A percentile compares a stretch with the other conserved stretches of the same genome.
phyloP scores from a whole-genome alignment of 306 rosid species.

The Ceratonia siliqua region DNA sequence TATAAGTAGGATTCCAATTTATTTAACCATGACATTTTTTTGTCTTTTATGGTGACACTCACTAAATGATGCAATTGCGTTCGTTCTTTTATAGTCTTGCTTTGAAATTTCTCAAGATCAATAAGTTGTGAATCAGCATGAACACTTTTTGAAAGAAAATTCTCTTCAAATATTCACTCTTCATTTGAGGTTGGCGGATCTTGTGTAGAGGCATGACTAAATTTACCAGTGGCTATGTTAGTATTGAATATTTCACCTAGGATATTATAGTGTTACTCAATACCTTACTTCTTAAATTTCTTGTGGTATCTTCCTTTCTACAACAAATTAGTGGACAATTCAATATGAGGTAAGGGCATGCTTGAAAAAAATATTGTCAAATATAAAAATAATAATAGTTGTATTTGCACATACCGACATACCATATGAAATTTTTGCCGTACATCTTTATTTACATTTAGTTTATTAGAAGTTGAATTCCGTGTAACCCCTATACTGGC shows the following conservation, averaged over 20 bases:
- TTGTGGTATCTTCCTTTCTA: neutral
- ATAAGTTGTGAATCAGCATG: neutral
- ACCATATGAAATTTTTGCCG: neutral
- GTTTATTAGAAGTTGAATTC: no score
- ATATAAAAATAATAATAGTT: no score
- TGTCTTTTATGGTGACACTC: neutral
- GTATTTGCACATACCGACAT: neutral
- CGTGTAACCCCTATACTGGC: no score
- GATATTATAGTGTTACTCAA: neutral
- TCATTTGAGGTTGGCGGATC: neutral
- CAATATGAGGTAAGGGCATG: no score
- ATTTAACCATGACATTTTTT: neutral
- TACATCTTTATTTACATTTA: neutral
- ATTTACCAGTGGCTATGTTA: neutral
- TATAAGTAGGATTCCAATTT: neutral
- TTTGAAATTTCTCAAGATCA: neutral
- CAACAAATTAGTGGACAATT: neutral
- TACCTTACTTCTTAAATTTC: neutral
- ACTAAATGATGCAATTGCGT: neutral
- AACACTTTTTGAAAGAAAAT: neutral
- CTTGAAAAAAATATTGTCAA: no score
- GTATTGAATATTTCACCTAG: neutral
- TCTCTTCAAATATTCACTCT: neutral
- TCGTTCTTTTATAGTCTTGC: neutral
- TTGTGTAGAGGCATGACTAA: no score